A percentile compares a stretch with the other conserved stretches of the same genome.
Evolutionary conservation across 352 stramenopile genomes (phyloP).

Genomic region (Globisporangium yorkense): DNA sequence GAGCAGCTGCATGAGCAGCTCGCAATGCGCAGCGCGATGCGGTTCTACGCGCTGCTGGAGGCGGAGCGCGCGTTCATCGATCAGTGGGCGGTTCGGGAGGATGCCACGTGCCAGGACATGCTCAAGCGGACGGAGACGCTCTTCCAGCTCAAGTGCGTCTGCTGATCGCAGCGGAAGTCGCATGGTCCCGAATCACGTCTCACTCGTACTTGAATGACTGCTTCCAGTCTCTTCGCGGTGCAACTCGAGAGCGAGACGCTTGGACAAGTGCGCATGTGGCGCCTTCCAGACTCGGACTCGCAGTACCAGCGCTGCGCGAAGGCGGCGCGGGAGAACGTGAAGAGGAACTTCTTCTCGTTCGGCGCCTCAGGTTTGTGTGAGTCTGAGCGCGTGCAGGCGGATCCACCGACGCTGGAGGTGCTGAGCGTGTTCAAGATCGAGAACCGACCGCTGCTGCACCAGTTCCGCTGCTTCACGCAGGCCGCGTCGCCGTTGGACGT

Average conservation of each 20-base stretch:
- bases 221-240: constrained; percentile 41
- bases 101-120: constrained; percentile 21
- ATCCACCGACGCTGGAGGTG: constrained; percentile 34
- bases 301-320: constrained; percentile 58
- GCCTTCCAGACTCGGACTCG: constrained; percentile 33
- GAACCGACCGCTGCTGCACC: constrained; percentile 48
- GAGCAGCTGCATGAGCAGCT: constrained; percentile 26
- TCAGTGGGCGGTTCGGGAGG: constrained; percentile 24
- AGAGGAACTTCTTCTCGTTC: constrained; percentile 35
- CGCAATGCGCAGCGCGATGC: constrained; percentile 23
- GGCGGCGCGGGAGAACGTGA: constrained; percentile 67
- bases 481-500: constrained; percentile 10
- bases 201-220: neutral
- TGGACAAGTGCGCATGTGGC: constrained; percentile 42
- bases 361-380: neutral
- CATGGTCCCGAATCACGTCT: neutral
- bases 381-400: neutral
- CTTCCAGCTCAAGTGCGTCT: constrained; percentile 37
- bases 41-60: constrained; percentile 43
- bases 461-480: constrained; percentile 45
- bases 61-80: constrained; percentile 37
- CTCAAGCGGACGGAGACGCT: constrained; percentile 28
- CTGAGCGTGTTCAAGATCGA: constrained; percentile 80
- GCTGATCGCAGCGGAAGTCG: neutral
- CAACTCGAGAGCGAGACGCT: constrained; percentile 65